phyloP scores from a whole-genome alignment of 2,329 filamentous ascomycete genomes.

The Rutstroemia sp. region DNA sequence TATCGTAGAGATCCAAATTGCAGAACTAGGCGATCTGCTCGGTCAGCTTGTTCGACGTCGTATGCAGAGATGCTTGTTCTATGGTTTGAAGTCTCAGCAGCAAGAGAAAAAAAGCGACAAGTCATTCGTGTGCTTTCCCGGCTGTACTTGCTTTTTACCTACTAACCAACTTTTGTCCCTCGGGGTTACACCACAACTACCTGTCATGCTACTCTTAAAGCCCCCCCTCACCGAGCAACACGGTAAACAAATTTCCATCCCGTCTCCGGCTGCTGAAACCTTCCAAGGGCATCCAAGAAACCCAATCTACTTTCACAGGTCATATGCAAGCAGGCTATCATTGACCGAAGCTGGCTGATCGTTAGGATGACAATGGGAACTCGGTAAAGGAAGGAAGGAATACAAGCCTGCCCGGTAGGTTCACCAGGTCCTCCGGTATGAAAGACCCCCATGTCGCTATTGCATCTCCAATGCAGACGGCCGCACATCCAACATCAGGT shows the following conservation, averaged over 20 bases:
- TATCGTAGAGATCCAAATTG: conserved; percentile 9
- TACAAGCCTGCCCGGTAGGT: conserved; percentile 10
- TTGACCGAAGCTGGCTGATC: conserved; percentile 7
- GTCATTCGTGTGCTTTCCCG: conserved; percentile 10
- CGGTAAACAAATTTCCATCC: conserved; percentile 5
- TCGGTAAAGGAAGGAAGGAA: conserved; percentile 7
- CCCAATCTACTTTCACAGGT: conserved; percentile 6
- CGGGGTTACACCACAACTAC: conserved; percentile 11
- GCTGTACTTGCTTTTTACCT: conserved; percentile 14
- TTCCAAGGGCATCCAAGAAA: conserved; percentile 5
- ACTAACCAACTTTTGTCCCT: conserved; percentile 6
- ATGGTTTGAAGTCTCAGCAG: conserved; percentile 5
- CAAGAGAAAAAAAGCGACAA: conserved; percentile 6
- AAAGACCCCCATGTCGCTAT: conserved; percentile 11
- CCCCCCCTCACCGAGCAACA: conserved; percentile 13
- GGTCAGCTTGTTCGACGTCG: conserved; percentile 20
- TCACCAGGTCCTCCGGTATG: conserved; percentile 5
- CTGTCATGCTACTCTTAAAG: conserved; percentile 14
- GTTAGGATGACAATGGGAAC: conserved; percentile 1
- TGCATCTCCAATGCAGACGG: conserved; percentile 15
- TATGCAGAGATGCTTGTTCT: conserved; percentile 19
- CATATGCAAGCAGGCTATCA: conserved; percentile 13
- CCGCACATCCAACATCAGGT: conserved; percentile 13
- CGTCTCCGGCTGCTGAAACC: conserved; percentile 11
- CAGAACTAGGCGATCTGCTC: conserved; percentile 9